These are phyloP conservation scores for Cordyceps pruinosa DNA, from an alignment of 2,329 filamentous ascomycete genomes.

Conservation along the genomic window DNA sequence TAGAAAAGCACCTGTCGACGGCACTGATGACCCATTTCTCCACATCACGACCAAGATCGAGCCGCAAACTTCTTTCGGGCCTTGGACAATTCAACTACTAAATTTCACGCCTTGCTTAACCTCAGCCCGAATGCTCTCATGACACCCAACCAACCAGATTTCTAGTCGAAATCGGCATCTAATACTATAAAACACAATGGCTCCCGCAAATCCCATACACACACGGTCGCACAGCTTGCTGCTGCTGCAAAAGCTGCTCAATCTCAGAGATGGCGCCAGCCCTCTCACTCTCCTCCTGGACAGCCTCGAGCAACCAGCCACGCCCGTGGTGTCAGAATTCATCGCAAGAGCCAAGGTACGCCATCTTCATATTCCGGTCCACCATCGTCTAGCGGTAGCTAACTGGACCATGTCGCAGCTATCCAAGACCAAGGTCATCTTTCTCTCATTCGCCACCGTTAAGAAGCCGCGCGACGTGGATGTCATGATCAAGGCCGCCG, in stretches of 20 bases:
- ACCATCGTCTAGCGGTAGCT: neutral
- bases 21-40: neutral
- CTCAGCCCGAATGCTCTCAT: neutral
- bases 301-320: conserved; percentile 72
- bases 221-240: conserved; percentile 78
- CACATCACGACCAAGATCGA: neutral
- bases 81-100: no score
- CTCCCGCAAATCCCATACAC: conserved; percentile 53
- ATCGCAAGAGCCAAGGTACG: conserved; percentile 65
- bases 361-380: neutral
- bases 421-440: conserved; percentile 63
- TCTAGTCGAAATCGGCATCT: neutral
- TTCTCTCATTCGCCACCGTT: conserved; percentile 71
- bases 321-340: conserved; percentile 65
- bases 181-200: conserved; percentile 33
- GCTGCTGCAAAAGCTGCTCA: conserved; percentile 74
- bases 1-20: neutral
- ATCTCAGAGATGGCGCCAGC: conserved; percentile 69
- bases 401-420: conserved; percentile 28
- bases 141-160: neutral
- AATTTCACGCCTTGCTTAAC: no score
- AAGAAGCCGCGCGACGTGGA: conserved; percentile 58
- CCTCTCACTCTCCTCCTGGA: conserved; percentile 85
- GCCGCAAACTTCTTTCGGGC: neutral
- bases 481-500: conserved; percentile 56